Evolutionary conservation across 2,329 filamentous ascomycete species (phyloP), one percentile per base, ranked within the genome.

Genomic region (Alternaria sp.): DNA sequence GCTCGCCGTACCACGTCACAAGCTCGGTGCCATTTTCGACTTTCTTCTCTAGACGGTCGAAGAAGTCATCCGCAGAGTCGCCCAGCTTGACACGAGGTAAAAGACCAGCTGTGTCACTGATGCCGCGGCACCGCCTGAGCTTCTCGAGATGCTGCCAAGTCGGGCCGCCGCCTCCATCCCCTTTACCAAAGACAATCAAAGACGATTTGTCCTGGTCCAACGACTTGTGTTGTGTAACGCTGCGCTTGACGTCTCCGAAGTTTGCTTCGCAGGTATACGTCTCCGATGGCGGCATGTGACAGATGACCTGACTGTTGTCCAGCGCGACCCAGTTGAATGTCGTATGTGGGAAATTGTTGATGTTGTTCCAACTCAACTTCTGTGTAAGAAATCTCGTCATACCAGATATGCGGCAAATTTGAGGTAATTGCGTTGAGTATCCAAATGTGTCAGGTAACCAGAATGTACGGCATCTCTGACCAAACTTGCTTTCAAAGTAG

Each of bases 321-420:
- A 97, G 87, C 12, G 93, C 88, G 32, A 99, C 94, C 95, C 95
- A 99, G 79, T 97, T 97, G 85, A 99, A 99, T 0, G 95, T 98
- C 6, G 95, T 98, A 76, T 98, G 95, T 0, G 95, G 95, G 81
- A 98, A 99, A 75, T 91, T 96, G 82, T 98, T 98, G 85, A 98
- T 98, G 78, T 98, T 98, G 83, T 98, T 98, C 95, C 95, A 99
- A 83, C 94, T 98, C 61, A 99, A 84, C 82, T 99, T 99, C 79
- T 99, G 95, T 0, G 95, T 99, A 73, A 99, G 91, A 83, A 99
- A 99, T 34, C 94, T 88, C 59, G 88, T 91, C 95, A 99, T 98
- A 20, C 93, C 94, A n/a, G 95, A 91, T 28, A 97, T 83, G 4
- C 94, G 91, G 76, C 93, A 98, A 42, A 99, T 84, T 75, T 99